These are phyloP conservation scores for Singerocomus rubriflavus DNA, from an alignment of 1,284 basidiomycete genomes.

Conservation along the genomic window DNA sequence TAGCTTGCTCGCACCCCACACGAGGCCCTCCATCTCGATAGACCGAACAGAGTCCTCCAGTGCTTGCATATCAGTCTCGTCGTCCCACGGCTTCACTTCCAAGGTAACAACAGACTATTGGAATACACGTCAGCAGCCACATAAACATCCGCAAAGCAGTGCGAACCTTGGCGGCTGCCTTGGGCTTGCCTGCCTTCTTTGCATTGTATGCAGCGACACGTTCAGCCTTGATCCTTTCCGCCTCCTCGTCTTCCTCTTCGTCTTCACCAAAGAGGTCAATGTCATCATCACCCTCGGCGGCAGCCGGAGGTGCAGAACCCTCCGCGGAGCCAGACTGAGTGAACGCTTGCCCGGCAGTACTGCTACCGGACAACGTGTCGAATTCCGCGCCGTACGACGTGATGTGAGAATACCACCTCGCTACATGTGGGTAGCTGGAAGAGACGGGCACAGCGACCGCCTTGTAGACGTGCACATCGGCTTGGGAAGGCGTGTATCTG, in stretches of 20 bases:
- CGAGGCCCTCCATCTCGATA: slow-evolving; percentile 87
- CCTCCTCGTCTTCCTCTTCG: slow-evolving; percentile 90
- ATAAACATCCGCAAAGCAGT: background rate
- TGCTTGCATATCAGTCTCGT: slow-evolving; percentile 94
- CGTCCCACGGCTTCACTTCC: slow-evolving; percentile 99
- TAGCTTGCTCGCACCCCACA: slow-evolving; percentile 92
- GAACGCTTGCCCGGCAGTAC: slow-evolving; percentile 78
- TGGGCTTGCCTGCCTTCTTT: slow-evolving; percentile 92
- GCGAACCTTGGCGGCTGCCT: slow-evolving; percentile 84
- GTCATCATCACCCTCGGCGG: slow-evolving; percentile 88
- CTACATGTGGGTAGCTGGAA: slow-evolving; percentile 70
- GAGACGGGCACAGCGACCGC: slow-evolving; percentile 66
- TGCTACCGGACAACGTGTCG: slow-evolving; percentile 78
- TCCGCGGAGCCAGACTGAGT: slow-evolving; percentile 46
- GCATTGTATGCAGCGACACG: slow-evolving; percentile 93
- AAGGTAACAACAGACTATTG: slow-evolving; percentile 88
- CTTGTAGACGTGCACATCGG: slow-evolving; percentile 94
- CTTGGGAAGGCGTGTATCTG: slow-evolving; percentile 94
- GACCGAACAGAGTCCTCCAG: slow-evolving; percentile 85
- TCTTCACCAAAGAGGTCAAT: slow-evolving; percentile 93
- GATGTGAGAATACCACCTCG: slow-evolving; percentile 96
- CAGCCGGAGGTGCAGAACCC: slow-evolving; percentile 45
- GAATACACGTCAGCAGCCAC: slow-evolving; percentile 12
- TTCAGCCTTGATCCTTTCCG: slow-evolving; percentile 92
- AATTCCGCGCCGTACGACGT: slow-evolving; percentile 82